These are phyloP conservation scores for Polygonum aviculare DNA, from an alignment of 148 eudicot genomes.

Conservation along the genomic window DNA sequence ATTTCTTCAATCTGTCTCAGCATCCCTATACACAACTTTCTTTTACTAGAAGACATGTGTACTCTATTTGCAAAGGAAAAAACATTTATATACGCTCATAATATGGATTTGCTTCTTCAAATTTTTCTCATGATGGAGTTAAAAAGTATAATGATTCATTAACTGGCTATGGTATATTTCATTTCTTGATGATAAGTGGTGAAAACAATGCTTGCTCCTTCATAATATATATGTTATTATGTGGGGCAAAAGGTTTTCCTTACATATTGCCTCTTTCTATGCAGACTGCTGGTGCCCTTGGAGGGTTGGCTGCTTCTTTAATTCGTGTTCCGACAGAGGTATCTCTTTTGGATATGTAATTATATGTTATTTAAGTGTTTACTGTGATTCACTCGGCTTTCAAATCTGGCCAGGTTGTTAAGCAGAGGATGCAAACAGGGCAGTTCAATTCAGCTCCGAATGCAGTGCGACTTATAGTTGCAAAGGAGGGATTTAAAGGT, in stretches of 20 bases:
- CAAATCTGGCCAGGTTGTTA: constrained; percentile 57
- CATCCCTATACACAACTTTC: not conserved
- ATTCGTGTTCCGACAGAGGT: constrained; percentile 98
- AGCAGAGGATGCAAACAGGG: constrained; percentile 95
- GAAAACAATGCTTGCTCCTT: not conserved
- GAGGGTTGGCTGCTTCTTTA: constrained; percentile 90
- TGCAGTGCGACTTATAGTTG: constrained; percentile 72
- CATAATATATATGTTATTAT: not conserved
- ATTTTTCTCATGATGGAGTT: not conserved
- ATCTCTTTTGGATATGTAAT: constrained; percentile 3
- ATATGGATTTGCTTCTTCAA: not conserved
- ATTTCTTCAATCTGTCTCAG: not conserved
- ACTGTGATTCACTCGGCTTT: constrained; percentile 12
- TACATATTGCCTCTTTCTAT: constrained; percentile 14
- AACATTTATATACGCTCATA: not conserved
- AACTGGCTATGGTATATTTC: not conserved
- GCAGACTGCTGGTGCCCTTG: constrained; percentile 89
- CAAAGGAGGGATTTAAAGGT: constrained; percentile 88
- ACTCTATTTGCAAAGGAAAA: not conserved
- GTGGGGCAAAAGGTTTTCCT: not conserved
- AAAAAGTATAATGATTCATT: not conserved
- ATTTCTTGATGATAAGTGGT: not conserved
- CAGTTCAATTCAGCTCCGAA: constrained; percentile 81
- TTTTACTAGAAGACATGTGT: not conserved
- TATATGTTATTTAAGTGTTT: constrained; percentile 3